These are phyloP conservation scores for Ophiostoma sp. DNA, from an alignment of 2,329 filamentous ascomycete species.

Conservation along the genomic window DNA sequence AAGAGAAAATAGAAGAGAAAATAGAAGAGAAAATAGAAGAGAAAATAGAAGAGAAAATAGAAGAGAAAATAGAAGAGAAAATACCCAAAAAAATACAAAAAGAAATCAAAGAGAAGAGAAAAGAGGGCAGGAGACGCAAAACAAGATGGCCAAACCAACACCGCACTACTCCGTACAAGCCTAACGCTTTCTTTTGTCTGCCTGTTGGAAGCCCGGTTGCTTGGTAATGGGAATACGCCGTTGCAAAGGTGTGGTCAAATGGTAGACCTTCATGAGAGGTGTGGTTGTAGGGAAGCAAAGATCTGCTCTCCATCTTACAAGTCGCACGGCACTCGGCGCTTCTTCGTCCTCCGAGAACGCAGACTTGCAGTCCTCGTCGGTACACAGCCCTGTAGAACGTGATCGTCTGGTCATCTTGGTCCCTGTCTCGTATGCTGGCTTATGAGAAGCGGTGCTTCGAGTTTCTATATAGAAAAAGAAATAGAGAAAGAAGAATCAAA, in stretches of 20 bases:
- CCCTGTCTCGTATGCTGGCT: neutral
- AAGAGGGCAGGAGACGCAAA: neutral
- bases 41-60: neutral
- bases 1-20: too few relatives aligned
- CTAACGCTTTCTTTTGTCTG: neutral
- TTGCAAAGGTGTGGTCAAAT: neutral
- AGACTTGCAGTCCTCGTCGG: neutral
- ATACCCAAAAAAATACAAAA: neutral
- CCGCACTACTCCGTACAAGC: neutral
- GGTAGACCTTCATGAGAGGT: neutral
- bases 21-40: neutral
- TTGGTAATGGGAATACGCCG: conserved; percentile 2
- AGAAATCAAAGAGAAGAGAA: neutral
- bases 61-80: neutral
- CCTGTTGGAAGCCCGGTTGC: neutral
- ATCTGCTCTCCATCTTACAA: neutral
- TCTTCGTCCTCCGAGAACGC: too few relatives aligned
- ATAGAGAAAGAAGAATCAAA: neutral
- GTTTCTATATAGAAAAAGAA: neutral
- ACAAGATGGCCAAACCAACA: neutral
- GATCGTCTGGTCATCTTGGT: neutral
- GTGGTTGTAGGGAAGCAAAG: too few relatives aligned
- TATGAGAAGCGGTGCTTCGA: neutral
- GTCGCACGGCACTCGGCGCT: too few relatives aligned
- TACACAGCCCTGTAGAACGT: conserved; percentile 12